Evolutionary conservation across 768 basidiomycete genomes (phyloP), one percentile per base, ranked within the genome.

Genomic region (Leccinum broughii): DNA sequence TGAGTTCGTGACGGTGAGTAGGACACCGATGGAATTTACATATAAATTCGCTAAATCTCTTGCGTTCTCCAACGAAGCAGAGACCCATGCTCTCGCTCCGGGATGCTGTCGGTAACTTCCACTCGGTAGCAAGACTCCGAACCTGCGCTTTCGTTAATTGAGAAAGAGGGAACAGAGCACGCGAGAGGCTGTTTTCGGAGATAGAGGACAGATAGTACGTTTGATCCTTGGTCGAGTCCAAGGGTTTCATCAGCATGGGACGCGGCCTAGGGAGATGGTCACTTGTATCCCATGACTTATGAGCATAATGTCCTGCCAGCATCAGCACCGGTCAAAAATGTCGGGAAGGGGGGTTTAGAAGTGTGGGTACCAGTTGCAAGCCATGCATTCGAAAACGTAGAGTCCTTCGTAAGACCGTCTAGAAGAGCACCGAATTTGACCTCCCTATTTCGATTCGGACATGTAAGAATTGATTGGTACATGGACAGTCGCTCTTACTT

Each of bases 11-110:
- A n/a, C 15, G 48, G 53, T 7, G 20, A 35, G n/a, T 6, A 39
- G 14, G n/a, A 37, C 10, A 52, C 4, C 41, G 39, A 56, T 37
- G 28, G 55, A 24, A 74, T 83, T 62, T 61, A 90, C 92, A 83
- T 53, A 95, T 72, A 69, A 95, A 98, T 9, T 83, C 75, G 28
- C 80, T 78, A 64, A 96, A 95, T 52, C 77, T 82, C 10, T 80
- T 78, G 67, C 88, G 85, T 69, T 95, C 85, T 5, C 95, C 95
- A 1, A 98, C 87, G 64, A 98, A 98, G 68, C 95, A 98, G 17
- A 98, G 82, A 0, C 95, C 95, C 85, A 96, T 94, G 72, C 92
- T 94, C 69, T 98, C 95, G 17, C 80, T 81, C 60, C 92, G 81
- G 3, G 83, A 78, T 0, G 92, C 91, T 3, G 88, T 94, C 3